Evolutionary conservation across 306 rosid genomes (phyloP), one percentile per base, ranked within the genome.

Genomic region (Aeschynomene evenia): DNA sequence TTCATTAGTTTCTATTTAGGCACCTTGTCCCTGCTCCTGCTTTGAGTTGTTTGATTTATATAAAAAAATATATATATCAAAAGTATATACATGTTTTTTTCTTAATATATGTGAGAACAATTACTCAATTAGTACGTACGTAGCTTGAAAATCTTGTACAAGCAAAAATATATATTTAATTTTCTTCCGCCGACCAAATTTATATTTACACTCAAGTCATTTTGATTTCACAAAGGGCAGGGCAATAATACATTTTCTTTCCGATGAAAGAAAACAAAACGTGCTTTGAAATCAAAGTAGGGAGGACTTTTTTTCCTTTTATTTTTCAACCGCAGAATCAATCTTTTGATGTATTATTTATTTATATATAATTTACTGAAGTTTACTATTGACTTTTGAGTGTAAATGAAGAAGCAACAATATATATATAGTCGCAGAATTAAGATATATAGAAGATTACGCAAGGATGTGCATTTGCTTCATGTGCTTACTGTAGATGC

Each of bases 401-500:
- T 77, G 63, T 56, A 70, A 63, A 57, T 58, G 66, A 82, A 81
- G 73, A 49, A 73, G 74, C 76, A 59, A 62, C 11, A 9, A 34
- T 22, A 45, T 18, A n/a, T n/a, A n/a, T n/a, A n/a, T n/a, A 48
- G 12, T 1, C 16, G 33, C 63, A 37, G 23, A 63, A n/a, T n/a
- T n/a, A n/a, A n/a, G n/a, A n/a, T n/a, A n/a, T n/a, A n/a, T n/a
- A 74, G 70, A 75, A 70, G 26, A 24, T n/a, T n/a, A n/a, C 77
- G 60, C 70, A 34, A 55, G 37, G 6, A 63, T 59, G 46, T 63
- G 28, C 45, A 71, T 71, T 46, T 78, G 45, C 50, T 45, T 77
- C 83, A 82, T 73, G 80, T 81, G 81, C 83, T 57, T 59, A 23
- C 62, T 4, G 58, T 22, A 24, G 61, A 80, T 48, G 64, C 19